Percentiles rank a stretch among this genome's conserved stretches.
These are phyloP conservation scores for Neltuma alba DNA, from an alignment of 306 rosid genomes.

Conservation along the genomic window DNA sequence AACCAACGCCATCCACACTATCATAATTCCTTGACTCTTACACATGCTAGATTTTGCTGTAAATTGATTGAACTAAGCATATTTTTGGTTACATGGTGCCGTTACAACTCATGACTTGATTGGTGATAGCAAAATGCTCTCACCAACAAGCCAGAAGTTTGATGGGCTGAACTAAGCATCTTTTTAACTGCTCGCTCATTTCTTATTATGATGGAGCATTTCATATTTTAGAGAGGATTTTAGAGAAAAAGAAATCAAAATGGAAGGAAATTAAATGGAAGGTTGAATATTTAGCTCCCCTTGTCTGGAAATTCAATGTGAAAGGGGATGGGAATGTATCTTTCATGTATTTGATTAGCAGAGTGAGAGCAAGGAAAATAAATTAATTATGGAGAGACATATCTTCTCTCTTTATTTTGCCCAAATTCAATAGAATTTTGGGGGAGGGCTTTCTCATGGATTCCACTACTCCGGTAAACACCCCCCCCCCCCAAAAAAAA, in stretches of 20 bases:
- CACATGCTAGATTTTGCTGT: conserved; percentile 7
- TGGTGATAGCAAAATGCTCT: background rate
- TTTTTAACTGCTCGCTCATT: background rate
- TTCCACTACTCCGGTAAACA: background rate
- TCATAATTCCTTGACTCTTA: background rate
- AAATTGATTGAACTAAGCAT: background rate
- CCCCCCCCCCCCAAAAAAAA: too few species aligned
- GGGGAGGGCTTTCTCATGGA: background rate
- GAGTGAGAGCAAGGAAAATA: background rate
- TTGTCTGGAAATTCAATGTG: conserved; percentile 14
- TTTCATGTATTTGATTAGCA: background rate
- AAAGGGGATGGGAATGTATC: conserved; percentile 10
- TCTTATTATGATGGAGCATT: background rate
- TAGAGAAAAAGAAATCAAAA: background rate
- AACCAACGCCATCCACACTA: background rate
- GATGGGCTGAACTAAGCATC: background rate
- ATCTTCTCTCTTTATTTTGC: background rate
- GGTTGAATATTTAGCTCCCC: conserved; percentile 9
- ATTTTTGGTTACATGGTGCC: background rate
- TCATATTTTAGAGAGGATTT: conserved; percentile 18
- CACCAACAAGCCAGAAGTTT: background rate
- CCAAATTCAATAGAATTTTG: conserved; percentile 2
- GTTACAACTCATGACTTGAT: background rate
- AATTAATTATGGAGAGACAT: conserved; percentile 3
- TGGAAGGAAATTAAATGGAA: conserved; percentile 10